Percentiles rank a stretch among this genome's conserved stretches.
Conservation (phyloP, 345 rosid genomes). For the Diplotaxis tenuifolia region DNA sequence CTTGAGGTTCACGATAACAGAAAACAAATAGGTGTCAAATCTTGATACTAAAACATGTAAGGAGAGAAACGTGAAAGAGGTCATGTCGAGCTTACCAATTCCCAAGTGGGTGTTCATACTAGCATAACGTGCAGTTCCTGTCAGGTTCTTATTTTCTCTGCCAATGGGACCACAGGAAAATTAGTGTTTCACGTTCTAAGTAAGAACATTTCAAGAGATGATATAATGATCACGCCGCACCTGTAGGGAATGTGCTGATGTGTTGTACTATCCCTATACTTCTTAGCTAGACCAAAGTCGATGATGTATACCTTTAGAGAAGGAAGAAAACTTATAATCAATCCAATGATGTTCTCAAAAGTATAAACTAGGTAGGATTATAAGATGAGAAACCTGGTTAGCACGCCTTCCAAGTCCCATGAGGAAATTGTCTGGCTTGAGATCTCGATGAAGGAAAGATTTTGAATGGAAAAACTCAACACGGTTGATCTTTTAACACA, state of each 20-base stretch:
- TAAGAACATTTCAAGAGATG: conserved; percentile 1
- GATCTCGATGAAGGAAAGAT: conserved; percentile 58
- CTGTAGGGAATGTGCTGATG: conserved; percentile 59
- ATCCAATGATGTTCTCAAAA: background rate
- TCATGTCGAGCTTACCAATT: conserved; percentile 39
- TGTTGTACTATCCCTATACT: conserved; percentile 53
- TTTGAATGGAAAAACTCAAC: conserved; percentile 46
- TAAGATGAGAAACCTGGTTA: conserved; percentile 43
- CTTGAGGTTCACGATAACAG: conserved; percentile 30
- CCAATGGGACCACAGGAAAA: background rate
- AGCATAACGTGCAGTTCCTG: conserved; percentile 71
- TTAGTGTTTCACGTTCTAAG: background rate
- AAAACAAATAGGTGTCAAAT: conserved; percentile 16
- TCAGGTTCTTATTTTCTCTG: conserved; percentile 65
- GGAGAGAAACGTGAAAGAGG: background rate
- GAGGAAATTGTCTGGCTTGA: conserved; percentile 59
- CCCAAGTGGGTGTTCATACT: conserved; percentile 65
- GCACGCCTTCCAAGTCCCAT: conserved; percentile 64
- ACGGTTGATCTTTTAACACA: conserved; percentile 8
- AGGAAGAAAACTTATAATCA: background rate
- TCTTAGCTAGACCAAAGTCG: conserved; percentile 64
- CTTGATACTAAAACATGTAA: conserved; percentile 24
- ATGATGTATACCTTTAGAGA: conserved; percentile 48
- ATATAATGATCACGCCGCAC: conserved; percentile 17
- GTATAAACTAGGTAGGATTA: background rate